These are phyloP conservation scores for Oryza rufipogon DNA, from an alignment of 176 grass and related monocot genomes.

Conservation along the genomic window DNA sequence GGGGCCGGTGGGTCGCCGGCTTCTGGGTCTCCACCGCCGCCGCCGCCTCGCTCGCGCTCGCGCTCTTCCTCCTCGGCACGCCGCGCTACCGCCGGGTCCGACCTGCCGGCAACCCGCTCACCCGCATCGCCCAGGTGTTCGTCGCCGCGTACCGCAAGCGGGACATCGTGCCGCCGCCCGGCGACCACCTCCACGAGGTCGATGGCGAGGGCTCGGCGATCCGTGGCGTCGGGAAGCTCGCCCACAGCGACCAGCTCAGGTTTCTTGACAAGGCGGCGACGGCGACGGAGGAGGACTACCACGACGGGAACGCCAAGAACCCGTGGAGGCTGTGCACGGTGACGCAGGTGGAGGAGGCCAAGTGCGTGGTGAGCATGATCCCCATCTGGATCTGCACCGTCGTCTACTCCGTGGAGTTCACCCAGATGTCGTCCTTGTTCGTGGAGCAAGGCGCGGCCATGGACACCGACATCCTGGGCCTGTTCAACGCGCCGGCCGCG, in stretches of 20 bases:
- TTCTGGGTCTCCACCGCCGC: constrained; percentile 44
- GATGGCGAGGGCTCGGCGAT: constrained; percentile 32
- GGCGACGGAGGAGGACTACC: constrained; percentile 18
- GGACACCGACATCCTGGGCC: constrained; percentile 21
- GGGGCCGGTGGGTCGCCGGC: constrained; percentile 37
- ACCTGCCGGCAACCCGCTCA: constrained; percentile 47
- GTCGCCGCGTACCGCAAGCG: constrained; percentile 37
- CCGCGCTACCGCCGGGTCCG: constrained; percentile 38
- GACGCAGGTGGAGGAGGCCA: constrained; percentile 83
- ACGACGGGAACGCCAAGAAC: constrained; percentile 7
- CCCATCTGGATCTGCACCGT: constrained; percentile 61
- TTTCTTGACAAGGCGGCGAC: constrained; percentile 53
- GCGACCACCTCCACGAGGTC: constrained; percentile 34
- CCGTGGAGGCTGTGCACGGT: constrained; percentile 63
- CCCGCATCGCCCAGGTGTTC: constrained; percentile 45
- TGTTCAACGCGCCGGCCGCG: constrained; percentile 39
- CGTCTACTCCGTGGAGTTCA: constrained; percentile 50
- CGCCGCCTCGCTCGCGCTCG: constrained; percentile 2
- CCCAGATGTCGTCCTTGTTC: constrained; percentile 55
- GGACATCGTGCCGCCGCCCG: constrained; percentile 17
- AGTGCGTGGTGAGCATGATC: constrained; percentile 44
- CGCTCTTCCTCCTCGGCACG: constrained; percentile 44
- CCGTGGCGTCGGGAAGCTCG: constrained; percentile 38
- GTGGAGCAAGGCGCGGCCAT: constrained; percentile 51
- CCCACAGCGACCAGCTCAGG: constrained; percentile 42